phyloP scores from a whole-genome alignment of 805 yeast genomes.

The Naumovozyma dairenensis region DNA sequence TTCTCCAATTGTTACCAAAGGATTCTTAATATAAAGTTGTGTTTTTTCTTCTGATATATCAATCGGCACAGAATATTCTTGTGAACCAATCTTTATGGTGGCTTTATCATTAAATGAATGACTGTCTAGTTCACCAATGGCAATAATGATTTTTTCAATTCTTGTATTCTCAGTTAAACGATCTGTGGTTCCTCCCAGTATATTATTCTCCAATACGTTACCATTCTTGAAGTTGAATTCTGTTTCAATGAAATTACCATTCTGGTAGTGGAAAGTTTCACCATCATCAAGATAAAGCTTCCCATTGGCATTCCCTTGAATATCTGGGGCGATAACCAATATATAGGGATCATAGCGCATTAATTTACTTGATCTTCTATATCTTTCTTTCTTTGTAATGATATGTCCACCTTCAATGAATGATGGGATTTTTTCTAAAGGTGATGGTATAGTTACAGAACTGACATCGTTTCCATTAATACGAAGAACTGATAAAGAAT shows the following conservation, averaged over 20 bases:
- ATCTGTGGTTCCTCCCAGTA: constrained; percentile 17
- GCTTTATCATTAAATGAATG: constrained; percentile 5
- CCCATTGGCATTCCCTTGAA: constrained; percentile 43
- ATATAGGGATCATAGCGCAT: constrained; percentile 79
- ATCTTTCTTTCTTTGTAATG: constrained; percentile 55
- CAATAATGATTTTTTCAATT: constrained; percentile 47
- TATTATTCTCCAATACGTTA: constrained; percentile 26
- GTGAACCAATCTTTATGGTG: constrained; percentile 31
- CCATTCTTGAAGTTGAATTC: constrained; percentile 31
- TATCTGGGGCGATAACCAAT: constrained; percentile 48
- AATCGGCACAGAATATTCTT: constrained; percentile 31
- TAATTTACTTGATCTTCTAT: constrained; percentile 68
- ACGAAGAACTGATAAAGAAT: constrained; percentile 23
- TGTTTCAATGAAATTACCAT: constrained; percentile 41
- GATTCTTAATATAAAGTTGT: constrained; percentile 36
- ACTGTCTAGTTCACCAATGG: constrained; percentile 27
- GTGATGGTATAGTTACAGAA: constrained; percentile 31
- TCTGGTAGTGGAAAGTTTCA: constrained; percentile 47
- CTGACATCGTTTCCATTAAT: constrained; percentile 24
- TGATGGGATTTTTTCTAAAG: constrained; percentile 59
- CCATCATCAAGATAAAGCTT: constrained; percentile 79
- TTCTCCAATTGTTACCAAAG: constrained; percentile 36
- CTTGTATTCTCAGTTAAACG: constrained; percentile 28
- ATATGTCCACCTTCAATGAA: constrained; percentile 73
- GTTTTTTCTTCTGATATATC: constrained; percentile 7